These are phyloP conservation scores for Rutstroemia sp. DNA, from an alignment of 2,329 filamentous ascomycete genomes.

Conservation along the genomic window DNA sequence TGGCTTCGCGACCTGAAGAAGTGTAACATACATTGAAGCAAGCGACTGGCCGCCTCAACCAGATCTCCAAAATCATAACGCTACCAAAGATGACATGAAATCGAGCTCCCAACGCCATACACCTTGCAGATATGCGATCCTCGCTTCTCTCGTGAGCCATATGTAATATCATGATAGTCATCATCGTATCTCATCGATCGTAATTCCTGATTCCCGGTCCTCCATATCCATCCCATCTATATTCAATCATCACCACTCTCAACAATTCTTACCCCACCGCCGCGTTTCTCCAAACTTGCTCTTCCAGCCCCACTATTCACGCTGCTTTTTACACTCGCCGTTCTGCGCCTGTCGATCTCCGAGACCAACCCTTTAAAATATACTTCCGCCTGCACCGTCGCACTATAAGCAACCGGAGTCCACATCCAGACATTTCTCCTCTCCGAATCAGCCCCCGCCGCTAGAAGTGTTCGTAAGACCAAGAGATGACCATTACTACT, in stretches of 20 bases:
- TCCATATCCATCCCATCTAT: background rate
- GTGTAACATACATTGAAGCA: no score
- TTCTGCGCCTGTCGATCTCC: slow-evolving; percentile 59
- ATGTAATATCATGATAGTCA: background rate
- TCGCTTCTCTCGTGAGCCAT: background rate
- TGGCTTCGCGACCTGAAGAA: no score
- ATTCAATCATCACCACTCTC: slow-evolving; percentile 6
- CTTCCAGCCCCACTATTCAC: slow-evolving; percentile 28
- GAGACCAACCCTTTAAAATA: slow-evolving; percentile 72
- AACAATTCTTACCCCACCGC: slow-evolving; percentile 12
- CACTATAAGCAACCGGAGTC: slow-evolving; percentile 77
- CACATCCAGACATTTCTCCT: slow-evolving; percentile 70
- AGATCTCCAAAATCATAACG: background rate
- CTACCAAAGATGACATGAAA: background rate
- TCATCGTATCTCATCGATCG: slow-evolving; percentile 3
- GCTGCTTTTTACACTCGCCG: slow-evolving; percentile 24
- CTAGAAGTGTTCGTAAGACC: slow-evolving; percentile 67
- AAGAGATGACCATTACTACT: slow-evolving; percentile 74
- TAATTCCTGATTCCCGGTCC: background rate
- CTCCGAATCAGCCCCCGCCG: slow-evolving; percentile 69
- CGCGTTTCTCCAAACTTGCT: slow-evolving; percentile 19
- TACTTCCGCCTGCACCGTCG: slow-evolving; percentile 75
- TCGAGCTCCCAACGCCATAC: background rate
- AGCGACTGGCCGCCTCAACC: background rate
- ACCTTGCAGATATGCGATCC: background rate